These are phyloP conservation scores for Eutrema heterophyllum DNA, from an alignment of 345 rosid species.

Conservation along the genomic window DNA sequence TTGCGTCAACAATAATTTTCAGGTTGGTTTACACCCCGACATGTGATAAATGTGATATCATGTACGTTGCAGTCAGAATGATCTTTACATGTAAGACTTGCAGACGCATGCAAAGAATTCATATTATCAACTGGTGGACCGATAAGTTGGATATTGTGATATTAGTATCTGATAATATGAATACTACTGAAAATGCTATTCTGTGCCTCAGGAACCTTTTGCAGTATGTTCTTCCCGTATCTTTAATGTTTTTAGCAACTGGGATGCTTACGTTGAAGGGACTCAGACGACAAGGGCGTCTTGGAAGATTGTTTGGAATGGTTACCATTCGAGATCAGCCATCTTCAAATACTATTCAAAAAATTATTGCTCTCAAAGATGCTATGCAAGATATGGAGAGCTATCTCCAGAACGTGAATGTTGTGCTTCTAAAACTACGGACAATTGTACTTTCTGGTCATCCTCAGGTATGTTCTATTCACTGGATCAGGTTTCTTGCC, in stretches of 20 bases:
- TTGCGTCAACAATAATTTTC: slow-evolving; percentile 62
- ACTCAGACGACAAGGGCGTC: slow-evolving; percentile 87
- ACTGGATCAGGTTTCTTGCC: not conserved
- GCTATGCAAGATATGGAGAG: slow-evolving; percentile 86
- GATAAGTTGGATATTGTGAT: not conserved
- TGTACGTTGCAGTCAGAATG: not conserved
- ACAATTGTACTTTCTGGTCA: slow-evolving; percentile 81
- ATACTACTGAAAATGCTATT: not conserved
- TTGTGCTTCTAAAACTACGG: slow-evolving; percentile 68
- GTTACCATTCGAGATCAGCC: slow-evolving; percentile 89
- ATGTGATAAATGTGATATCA: slow-evolving; percentile 1
- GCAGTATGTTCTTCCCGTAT: slow-evolving; percentile 58
- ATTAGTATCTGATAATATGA: not conserved
- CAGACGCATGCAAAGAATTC: not conserved
- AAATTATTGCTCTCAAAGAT: slow-evolving; percentile 86
- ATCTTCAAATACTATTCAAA: slow-evolving; percentile 92
- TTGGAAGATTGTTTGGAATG: slow-evolving; percentile 82
- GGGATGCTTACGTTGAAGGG: slow-evolving; percentile 84
- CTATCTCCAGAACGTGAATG: slow-evolving; percentile 82
- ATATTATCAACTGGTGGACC: not conserved
- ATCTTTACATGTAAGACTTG: not conserved
- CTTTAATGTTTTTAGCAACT: slow-evolving; percentile 59
- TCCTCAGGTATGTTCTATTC: slow-evolving; percentile 67
- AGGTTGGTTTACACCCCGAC: slow-evolving; percentile 46
- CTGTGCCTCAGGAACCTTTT: slow-evolving; percentile 60